Evolutionary conservation across 176 grass and related monocot species (phyloP).

Genomic region (Pontederia crassipes): DNA sequence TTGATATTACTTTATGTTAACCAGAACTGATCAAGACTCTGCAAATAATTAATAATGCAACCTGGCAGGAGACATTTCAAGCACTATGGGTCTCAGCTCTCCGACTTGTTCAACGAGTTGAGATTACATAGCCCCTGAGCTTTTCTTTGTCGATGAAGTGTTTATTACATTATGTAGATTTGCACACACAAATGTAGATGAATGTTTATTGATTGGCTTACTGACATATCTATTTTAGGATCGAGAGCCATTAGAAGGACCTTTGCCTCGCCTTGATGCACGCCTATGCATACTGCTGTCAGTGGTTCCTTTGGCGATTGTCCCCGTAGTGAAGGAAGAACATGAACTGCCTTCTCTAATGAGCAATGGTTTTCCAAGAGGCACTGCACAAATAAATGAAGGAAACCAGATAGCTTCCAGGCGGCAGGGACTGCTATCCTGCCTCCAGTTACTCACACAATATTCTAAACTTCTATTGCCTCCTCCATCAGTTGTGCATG

Average conservation of each 20-base stretch:
- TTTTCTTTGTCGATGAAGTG: background rate
- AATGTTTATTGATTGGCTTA: too few species aligned
- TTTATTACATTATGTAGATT: background rate
- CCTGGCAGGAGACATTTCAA: constrained; percentile 97
- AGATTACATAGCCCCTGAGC: constrained; percentile 17
- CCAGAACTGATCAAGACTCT: constrained; percentile 74
- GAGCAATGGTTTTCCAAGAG: background rate
- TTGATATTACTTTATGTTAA: constrained; percentile 13
- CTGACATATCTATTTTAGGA: constrained; percentile 28
- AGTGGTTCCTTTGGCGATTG: constrained; percentile 68
- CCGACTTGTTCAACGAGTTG: constrained; percentile 86
- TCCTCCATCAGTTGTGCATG: constrained; percentile 66
- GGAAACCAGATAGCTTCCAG: constrained; percentile 41
- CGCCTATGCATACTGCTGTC: constrained; percentile 82
- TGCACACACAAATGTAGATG: background rate
- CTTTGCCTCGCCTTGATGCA: constrained; percentile 71
- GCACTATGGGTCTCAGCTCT: constrained; percentile 91
- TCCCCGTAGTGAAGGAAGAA: constrained; percentile 70
- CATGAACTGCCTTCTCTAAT: constrained; percentile 10
- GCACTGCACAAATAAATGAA: constrained; percentile 19
- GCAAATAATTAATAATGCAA: constrained; percentile 76
- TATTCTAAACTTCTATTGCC: constrained; percentile 75
- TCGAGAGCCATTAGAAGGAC: constrained; percentile 79
- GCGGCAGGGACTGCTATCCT: constrained; percentile 66
- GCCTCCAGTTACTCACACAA: constrained; percentile 77